Percentiles rank a stretch among this genome's conserved stretches.
Evolutionary conservation across 2,329 filamentous ascomycete genomes (phyloP).

Genomic region (Xylariaceae sp.): DNA sequence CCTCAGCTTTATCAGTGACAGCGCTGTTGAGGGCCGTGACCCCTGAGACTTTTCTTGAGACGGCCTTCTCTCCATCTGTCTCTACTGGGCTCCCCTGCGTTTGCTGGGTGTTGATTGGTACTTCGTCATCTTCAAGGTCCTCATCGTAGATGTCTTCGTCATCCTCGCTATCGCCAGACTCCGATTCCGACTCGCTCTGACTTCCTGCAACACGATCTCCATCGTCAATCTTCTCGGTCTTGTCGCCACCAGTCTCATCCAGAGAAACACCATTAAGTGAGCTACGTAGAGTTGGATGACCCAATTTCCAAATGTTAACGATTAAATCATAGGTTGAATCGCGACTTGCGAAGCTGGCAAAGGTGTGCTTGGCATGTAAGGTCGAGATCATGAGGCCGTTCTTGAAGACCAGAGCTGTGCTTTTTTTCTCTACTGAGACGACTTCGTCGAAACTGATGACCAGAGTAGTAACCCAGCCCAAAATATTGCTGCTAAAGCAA

Average conservation of each 20-base stretch:
- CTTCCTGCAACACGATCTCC: conserved; percentile 41
- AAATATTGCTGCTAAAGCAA: conserved; percentile 98
- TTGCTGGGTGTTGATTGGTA: conserved; percentile 32
- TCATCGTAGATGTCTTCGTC: conserved; percentile 76
- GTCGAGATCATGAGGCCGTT: conserved; percentile 98
- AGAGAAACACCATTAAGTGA: conserved; percentile 84
- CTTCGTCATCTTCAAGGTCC: conserved; percentile 69
- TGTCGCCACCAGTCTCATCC: conserved; percentile 79
- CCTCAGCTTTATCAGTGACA: conserved; percentile 48
- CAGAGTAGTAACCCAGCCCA: conserved; percentile 95
- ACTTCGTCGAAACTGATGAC: conserved; percentile 99
- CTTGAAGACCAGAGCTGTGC: conserved; percentile 89
- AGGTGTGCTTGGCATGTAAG: conserved; percentile 89
- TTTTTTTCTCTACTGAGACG: conserved; percentile 94
- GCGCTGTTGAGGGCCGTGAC: conserved; percentile 42
- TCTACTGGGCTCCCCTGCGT: conserved; percentile 44
- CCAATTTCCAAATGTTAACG: conserved; percentile 97
- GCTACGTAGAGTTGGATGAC: conserved; percentile 86
- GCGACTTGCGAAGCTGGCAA: conserved; percentile 89
- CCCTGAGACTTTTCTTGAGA: conserved; percentile 70
- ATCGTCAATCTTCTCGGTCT: conserved; percentile 76
- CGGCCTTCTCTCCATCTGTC: conserved; percentile 56
- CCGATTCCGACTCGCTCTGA: conserved; percentile 54
- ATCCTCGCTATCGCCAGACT: conserved; percentile 61
- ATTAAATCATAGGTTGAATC: conserved; percentile 97